Evolutionary conservation across 495 filamentous ascomycete species (phyloP), one percentile per base, ranked within the genome.

Genomic region (Halenospora varia): DNA sequence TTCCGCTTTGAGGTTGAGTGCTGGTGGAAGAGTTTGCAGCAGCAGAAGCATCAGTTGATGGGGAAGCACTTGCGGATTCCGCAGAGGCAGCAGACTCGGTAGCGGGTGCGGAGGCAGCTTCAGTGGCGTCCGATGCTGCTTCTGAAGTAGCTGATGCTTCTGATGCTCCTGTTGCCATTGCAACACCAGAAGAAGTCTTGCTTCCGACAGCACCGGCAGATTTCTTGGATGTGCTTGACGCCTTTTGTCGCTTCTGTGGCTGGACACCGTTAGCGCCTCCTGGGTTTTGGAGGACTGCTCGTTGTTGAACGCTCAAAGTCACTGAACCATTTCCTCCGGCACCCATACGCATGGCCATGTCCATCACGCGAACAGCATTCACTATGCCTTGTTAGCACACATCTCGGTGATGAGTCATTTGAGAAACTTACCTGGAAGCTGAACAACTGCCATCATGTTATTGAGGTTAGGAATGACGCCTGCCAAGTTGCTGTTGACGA

Each of bases 391-490:
- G 48, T 53, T 25, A 53, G 18, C 29, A 41, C 2, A 18, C 11
- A 25, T 11, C 24, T 24, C 13, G 2, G 10, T 25, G n/a, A 46
- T n/a, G 8, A 25, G 25, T 46, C 1, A 23, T 1, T 39, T 19
- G 13, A 35, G 40, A 20, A 17, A 59, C 64, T 60, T 60, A 67
- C 62, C 20, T n/a, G 65, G 65, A 26, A 68, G 45, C 48, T 68
- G 65, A 10, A 68, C 60, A 11, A 68, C 65, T 3, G 65, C 56
- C 25, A 60, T 62, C 62, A 63, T 60, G 2, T 55, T 25, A 46
- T 65, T 65, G n/a, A 68, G 52, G 42, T 61, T 54, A 22, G 62
- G 56, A 15, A 46, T 25, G 9, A 68, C 65, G 24, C 48, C 65
- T 20, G 54, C 63, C 6, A 68, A 53, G 42, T 61, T 68, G 22